phyloP scores from a whole-genome alignment of 805 yeast species.

The Yarrowia porcina region DNA sequence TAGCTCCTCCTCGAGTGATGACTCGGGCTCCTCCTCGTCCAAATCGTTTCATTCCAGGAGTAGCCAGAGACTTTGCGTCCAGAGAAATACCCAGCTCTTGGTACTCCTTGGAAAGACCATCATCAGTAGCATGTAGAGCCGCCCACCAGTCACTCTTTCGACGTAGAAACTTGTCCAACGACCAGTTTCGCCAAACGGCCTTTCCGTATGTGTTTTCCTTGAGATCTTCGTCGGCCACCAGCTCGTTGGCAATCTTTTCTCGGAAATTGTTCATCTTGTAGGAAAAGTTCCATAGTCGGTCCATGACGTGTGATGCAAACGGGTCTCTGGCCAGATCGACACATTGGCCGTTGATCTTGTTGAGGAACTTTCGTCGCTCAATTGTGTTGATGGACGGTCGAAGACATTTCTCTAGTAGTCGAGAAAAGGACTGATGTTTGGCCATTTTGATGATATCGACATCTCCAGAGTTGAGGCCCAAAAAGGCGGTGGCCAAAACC shows the following conservation, averaged over 20 bases:
- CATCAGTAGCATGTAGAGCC: slow-evolving; percentile 29
- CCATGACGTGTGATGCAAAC: slow-evolving; percentile 88
- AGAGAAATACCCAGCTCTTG: slow-evolving; percentile 17
- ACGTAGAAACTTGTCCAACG: slow-evolving; percentile 71
- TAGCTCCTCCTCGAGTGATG: slow-evolving; percentile 1
- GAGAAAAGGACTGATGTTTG: slow-evolving; percentile 86
- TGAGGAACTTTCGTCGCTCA: slow-evolving; percentile 64
- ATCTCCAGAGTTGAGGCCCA: slow-evolving; percentile 12
- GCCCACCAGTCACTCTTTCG: slow-evolving; percentile 81
- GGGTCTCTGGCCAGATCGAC: slow-evolving; percentile 72
- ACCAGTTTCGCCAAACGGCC: slow-evolving; percentile 94
- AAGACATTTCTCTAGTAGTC: slow-evolving; percentile 71
- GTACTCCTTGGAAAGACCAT: slow-evolving; percentile 9
- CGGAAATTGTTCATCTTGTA: slow-evolving; percentile 74
- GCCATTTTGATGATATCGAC: slow-evolving; percentile 59
- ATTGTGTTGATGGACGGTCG: slow-evolving; percentile 47
- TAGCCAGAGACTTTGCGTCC: slow-evolving; percentile 19
- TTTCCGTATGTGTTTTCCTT: slow-evolving; percentile 86
- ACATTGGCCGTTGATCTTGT: slow-evolving; percentile 54
- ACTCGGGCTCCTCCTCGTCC: slow-evolving; percentile 23
- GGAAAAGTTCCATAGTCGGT: slow-evolving; percentile 77
- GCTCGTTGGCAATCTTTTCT: slow-evolving; percentile 74
- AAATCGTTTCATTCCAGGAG: not conserved
- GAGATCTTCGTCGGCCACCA: slow-evolving; percentile 55
- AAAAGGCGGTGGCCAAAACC: slow-evolving; percentile 46